These are phyloP conservation scores for Rosa rugosa DNA, from an alignment of 306 rosid species.

Conservation along the genomic window DNA sequence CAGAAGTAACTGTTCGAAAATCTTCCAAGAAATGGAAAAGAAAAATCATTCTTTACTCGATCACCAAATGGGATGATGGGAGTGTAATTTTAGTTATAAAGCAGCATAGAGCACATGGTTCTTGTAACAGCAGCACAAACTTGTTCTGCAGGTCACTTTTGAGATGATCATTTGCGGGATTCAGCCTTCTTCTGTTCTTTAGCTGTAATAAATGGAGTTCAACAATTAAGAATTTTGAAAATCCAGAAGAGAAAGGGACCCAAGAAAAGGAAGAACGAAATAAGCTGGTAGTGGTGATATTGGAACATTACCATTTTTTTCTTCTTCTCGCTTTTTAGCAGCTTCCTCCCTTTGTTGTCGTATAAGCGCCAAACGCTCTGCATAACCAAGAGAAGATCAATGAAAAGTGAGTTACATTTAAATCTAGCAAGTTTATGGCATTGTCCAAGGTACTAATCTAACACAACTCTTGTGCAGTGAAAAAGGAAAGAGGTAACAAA, in stretches of 20 bases:
- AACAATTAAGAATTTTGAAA: not conserved
- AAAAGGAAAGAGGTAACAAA: not conserved
- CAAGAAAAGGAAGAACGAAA: not conserved
- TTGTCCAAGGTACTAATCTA: not conserved
- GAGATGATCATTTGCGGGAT: conserved; percentile 59
- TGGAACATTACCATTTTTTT: conserved; percentile 59
- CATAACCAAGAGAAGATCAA: conserved; percentile 1
- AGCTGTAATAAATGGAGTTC: conserved; percentile 44
- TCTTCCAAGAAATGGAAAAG: not conserved
- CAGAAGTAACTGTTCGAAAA: not conserved
- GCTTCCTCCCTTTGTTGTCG: conserved; percentile 91
- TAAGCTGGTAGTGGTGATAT: not conserved
- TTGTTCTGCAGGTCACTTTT: conserved; percentile 13
- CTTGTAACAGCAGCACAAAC: conserved; percentile 27
- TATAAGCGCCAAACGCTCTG: conserved; percentile 82
- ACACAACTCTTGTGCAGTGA: not conserved
- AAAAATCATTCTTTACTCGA: conserved; percentile 19
- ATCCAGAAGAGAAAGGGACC: not conserved
- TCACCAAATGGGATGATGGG: conserved; percentile 24
- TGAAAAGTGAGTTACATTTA: not conserved
- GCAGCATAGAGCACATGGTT: conserved; percentile 27
- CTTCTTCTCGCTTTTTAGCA: conserved; percentile 84
- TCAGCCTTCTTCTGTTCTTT: conserved; percentile 75
- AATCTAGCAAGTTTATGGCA: not conserved
- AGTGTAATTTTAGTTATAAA: not conserved